Evolutionary conservation across 352 stramenopile species (phyloP).

Genomic region (Phytopythium ostracodes): DNA sequence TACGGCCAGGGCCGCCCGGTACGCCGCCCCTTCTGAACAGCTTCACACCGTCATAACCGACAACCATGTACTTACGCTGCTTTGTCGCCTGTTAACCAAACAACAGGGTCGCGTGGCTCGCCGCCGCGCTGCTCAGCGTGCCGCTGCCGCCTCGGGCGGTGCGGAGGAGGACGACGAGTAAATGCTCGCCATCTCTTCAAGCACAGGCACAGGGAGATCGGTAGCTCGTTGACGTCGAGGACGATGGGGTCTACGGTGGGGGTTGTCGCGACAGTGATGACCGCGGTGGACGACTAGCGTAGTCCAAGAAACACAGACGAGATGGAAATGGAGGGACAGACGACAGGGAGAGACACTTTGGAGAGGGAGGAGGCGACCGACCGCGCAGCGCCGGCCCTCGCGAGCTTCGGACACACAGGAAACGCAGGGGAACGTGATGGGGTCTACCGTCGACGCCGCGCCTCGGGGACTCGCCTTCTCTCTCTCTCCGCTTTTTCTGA

Average conservation of each 20-base stretch:
- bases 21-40: conserved; percentile 7
- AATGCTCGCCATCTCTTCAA: conserved; percentile 21
- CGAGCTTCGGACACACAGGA: conserved; percentile 2
- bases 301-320: conserved; percentile 2
- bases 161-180: conserved; percentile 84
- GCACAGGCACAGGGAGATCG: not conserved
- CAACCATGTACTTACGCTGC: not conserved
- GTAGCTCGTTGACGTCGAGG: conserved; percentile 3
- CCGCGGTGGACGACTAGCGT: not conserved
- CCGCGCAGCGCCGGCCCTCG: not conserved
- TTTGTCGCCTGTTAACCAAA: not conserved
- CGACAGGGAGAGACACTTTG: not conserved
- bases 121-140: conserved; percentile 92
- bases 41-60: not conserved
- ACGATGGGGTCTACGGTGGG: not conserved
- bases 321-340: conserved; percentile 3
- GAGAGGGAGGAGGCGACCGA: not conserved
- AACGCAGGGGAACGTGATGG: not conserved
- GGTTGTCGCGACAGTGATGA: not conserved
- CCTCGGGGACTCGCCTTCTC: not conserved
- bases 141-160: conserved; percentile 86
- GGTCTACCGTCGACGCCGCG: not conserved
- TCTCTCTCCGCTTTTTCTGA: not conserved
- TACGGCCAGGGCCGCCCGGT: conserved; percentile 95
- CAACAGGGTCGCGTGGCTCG: conserved; percentile 92